Evolutionary conservation across 768 basidiomycete genomes (phyloP).

Genomic region (Tephrocybe sp.): DNA sequence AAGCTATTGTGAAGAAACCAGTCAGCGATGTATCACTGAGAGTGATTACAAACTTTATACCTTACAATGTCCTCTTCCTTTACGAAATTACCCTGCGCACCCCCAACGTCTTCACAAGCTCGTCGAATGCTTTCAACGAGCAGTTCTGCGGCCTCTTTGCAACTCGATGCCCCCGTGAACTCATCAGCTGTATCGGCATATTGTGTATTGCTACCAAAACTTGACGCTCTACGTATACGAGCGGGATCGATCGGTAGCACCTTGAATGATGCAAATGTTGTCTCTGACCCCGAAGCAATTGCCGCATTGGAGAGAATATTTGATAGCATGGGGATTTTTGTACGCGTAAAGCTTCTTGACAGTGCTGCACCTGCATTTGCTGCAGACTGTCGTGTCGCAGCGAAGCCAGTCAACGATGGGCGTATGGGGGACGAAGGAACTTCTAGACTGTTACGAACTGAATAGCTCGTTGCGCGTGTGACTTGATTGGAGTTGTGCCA

Average conservation of each 20-base stretch:
- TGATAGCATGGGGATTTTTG: conserved; percentile 28
- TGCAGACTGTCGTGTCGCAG: conserved; percentile 14
- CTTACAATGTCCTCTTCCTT: conserved; percentile 76
- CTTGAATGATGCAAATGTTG: conserved; percentile 74
- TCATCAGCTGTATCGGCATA: conserved; percentile 64
- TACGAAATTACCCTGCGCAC: conserved; percentile 49
- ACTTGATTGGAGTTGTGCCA: conserved; percentile 74
- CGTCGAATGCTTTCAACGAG: conserved; percentile 70
- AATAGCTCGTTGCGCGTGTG: conserved; percentile 83
- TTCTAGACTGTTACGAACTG: conserved; percentile 69
- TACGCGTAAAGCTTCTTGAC: conserved; percentile 14
- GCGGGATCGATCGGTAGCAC: conserved; percentile 73
- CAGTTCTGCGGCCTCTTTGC: conserved; percentile 74
- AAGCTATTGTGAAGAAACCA: conserved; percentile 47
- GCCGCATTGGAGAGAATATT: conserved; percentile 34
- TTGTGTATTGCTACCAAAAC: conserved; percentile 36
- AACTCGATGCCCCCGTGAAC: conserved; percentile 59
- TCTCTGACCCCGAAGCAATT: conserved; percentile 31
- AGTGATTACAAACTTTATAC: conserved; percentile 36
- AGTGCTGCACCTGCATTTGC: conserved; percentile 11
- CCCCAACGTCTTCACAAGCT: conserved; percentile 67
- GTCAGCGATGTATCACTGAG: conserved; percentile 11
- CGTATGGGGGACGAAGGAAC: conserved; percentile 16
- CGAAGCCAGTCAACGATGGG: conserved; percentile 16
- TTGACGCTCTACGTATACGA: conserved; percentile 45